Evolutionary conservation across 495 filamentous ascomycete species (phyloP), one percentile per base, ranked within the genome.

Genomic region (Trichoderma asperelloides): DNA sequence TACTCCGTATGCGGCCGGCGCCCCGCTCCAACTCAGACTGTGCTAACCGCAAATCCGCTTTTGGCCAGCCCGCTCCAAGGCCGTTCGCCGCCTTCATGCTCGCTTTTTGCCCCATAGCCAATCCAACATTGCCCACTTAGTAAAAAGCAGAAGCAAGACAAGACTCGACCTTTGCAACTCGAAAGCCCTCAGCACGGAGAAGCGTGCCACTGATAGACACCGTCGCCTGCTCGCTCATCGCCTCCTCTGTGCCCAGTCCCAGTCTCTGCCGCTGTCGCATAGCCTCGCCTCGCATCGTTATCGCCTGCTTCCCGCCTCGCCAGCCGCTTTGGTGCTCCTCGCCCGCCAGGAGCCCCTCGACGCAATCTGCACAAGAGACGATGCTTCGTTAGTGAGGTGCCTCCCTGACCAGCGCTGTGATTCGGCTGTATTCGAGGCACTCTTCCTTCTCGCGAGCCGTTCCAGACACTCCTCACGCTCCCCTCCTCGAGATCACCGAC

Each of bases 101-200:
- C n/a, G 43, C 43, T 47, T 47, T n/a, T 11, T 25, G 49, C 49
- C 49, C 49, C 49, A 55, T 60, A 60, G 3, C 55, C 55, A 60
- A 60, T 60, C 55, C 55, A 60, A 30, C 55, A 37, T 37, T 51
- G 47, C 47, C 47, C 47, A 51, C 47, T 51, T 51, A 51, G 47
- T 37, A 7, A 37, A 37, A 37, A 37, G 33, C 33, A 37, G 33
- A 37, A 37, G 33, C 33, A 37, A 37, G 33, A 37, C 47, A 51
- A 9, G n/a, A 51, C 43, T 47, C 43, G 43, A 47, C n/a, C 43
- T n/a, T 13, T 51, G 18, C 47, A 51, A 51, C 47, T 51, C 47
- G 4, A 51, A 51, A 51, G 47, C 4, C 47, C 47, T 51, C 47
- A 51, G 8, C n/a, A n/a, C 16, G n/a, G n/a, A 11, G 3, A 21